Percentiles rank a stretch among this genome's conserved stretches.
These are phyloP conservation scores for Pseudogymnoascus sp. DNA, from an alignment of 2,329 filamentous ascomycete genomes.

Conservation along the genomic window DNA sequence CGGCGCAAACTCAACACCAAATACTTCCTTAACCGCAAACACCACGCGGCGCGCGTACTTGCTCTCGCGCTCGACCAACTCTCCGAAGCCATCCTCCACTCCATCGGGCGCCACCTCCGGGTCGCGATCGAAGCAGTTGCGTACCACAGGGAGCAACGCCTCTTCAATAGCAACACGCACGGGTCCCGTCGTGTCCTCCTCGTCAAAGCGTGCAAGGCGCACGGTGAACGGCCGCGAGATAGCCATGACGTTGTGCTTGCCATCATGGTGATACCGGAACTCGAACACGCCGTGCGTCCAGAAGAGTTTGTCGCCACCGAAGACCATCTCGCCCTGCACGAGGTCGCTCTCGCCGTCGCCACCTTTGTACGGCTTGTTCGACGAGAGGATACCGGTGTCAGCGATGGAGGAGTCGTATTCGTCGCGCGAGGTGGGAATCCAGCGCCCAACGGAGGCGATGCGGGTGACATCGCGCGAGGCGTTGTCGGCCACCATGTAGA, in stretches of 20 bases:
- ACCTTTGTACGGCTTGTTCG: constrained; percentile 52
- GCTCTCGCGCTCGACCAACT: constrained; percentile 73
- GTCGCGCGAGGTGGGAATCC: constrained; percentile 73
- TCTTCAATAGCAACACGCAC: constrained; percentile 66
- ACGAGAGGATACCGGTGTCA: constrained; percentile 68
- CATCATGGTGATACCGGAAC: constrained; percentile 92
- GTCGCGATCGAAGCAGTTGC: constrained; percentile 88
- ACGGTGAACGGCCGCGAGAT: constrained; percentile 93
- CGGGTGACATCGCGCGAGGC: constrained; percentile 76
- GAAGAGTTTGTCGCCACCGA: constrained; percentile 89
- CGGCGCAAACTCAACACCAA: constrained; percentile 90
- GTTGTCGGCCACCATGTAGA: constrained; percentile 96
- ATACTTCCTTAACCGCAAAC: constrained; percentile 93
- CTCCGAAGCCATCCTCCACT: constrained; percentile 75
- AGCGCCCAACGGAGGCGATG: constrained; percentile 78
- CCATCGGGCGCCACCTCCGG: constrained; percentile 80
- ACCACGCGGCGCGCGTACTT: constrained; percentile 88
- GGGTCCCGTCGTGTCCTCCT: constrained; percentile 58
- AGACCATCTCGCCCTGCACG: constrained; percentile 74
- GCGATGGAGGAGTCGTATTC: constrained; percentile 68
- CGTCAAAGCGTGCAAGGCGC: constrained; percentile 70
- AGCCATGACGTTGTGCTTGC: constrained; percentile 86
- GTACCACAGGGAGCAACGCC: constrained; percentile 72
- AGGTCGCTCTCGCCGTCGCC: constrained; percentile 40
- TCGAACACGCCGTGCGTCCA: constrained; percentile 97